Base-by-base conservation (phyloP, 306 rosid genomes). In the Abrus pulchellus region DNA sequence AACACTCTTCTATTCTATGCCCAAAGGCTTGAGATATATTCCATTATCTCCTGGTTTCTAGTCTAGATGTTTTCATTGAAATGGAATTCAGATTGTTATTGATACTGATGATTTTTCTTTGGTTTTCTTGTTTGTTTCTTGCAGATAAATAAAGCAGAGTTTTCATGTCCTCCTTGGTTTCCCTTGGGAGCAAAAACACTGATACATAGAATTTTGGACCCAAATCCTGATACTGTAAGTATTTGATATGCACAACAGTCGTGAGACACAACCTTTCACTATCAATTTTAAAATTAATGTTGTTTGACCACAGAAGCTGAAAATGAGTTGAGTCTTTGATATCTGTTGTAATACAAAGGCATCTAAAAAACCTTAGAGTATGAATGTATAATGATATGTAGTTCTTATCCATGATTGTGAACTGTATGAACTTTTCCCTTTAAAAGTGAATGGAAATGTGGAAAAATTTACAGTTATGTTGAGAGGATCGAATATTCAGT, bases 91-190 rank as follows among this genome's bases (percentile, higher is more conserved):
- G 78, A 74, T 20, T 67, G 44, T 79, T 40, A 9, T 41, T 65
- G 68, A 38, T 50, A 28, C 8, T 65, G 53, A 66, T 32, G 62
- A 41, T 28, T 40, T 40, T 64, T 68, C 54, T 41, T 30, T 4
- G 57, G 10, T 62, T 61, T 69, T 38, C 64, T 69, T 60, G 62
- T 48, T 48, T 50, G 3, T 41, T 47, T 78, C 67, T 74, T 74
- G 86, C 90, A 94, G 97, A 89, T 94, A 76, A 88, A 89, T 56
- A 89, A 81, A 80, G 94, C 97, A 13, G 97, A 92, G 40, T 94
- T 76, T 83, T 79, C 94, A 49, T 92, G 92, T 86, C 98, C 98
- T 69, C 44, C 89, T 62, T 92, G 92, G 98, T 92, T 94, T 88
- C 95, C 98, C 0, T 88, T 92, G 75, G 97, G 92, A 74, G 93